Base-by-base conservation (phyloP, 768 basidiomycete genomes). In the Naganishia onofrii region DNA sequence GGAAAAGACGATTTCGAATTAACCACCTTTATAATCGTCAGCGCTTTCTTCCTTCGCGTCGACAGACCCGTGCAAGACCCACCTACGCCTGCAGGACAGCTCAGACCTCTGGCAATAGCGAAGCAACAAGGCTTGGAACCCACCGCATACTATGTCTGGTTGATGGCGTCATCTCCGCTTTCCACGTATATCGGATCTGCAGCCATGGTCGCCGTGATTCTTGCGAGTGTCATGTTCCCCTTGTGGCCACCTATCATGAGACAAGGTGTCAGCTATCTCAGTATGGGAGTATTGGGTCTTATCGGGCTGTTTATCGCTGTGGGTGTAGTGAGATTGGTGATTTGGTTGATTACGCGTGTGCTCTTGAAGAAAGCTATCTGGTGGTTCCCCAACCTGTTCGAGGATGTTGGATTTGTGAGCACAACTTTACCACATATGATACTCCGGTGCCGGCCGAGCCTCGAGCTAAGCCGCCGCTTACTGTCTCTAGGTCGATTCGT, bases 221-320 rank as follows among this genome's bases (percentile, higher is more conserved):
- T 99, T 52, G 93, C 90, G 5, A 94, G 91, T 1, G 94, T 97
- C 77, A 96, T 99, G 93, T 99, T 96, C 87, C 96, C 96, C 3
- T 85, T 99, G 19, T 99, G 96, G 96, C 96, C 96, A 1, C 87
- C 90, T 58, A 88, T 87, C 75, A 87, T 99, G 86, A 87, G 95
- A 17, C 83, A 94, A 34, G 94, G 95, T 42, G 95, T 94, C 68
- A 97, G 91, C 90, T 99, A 99, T 81, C 84, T 99, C 73, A 90
- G 89, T 74, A 88, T 97, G 69, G 90, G 83, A 55, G 88, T 93
- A 82, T 85, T 99, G 51, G 91, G 90, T 34, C 84, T 98, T 72
- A 86, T 98, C 69, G 94, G 87, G 38, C 83, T 92, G 69, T 94
- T 99, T 84, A 92, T 98, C 78, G 93, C 81, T 13, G 86, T 97